phyloP scores from a whole-genome alignment of 371 early-diverging fungal species.

The Zychaea mexicana region DNA sequence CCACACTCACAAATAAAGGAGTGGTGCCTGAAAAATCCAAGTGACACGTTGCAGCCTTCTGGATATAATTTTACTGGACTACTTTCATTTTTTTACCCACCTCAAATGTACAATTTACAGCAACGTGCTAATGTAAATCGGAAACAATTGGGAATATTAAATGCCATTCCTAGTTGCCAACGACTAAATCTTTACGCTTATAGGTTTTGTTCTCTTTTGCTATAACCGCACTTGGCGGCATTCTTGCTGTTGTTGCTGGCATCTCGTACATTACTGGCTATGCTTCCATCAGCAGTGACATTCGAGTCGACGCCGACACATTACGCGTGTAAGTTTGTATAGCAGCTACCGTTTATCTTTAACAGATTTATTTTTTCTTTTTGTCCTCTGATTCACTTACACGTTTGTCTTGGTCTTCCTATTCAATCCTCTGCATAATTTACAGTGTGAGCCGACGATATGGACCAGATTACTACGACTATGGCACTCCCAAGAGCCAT shows the following conservation, averaged over 20 bases:
- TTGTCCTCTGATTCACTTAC: neutral
- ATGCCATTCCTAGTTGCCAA: neutral
- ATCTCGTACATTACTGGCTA: constrained; percentile 49
- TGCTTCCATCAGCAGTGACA: constrained; percentile 35
- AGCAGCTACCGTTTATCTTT: neutral
- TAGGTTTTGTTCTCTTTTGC: constrained; percentile 70
- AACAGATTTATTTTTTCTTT: neutral
- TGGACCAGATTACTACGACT: constrained; percentile 68
- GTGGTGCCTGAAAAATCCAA: neutral
- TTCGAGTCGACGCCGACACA: constrained; percentile 49
- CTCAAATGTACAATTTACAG: constrained; percentile 57
- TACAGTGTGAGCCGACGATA: constrained; percentile 57
- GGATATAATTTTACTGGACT: neutral
- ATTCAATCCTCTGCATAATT: no score
- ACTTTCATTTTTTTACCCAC: neutral
- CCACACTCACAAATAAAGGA: neutral
- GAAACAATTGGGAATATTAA: neutral
- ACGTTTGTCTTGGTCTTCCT: no score
- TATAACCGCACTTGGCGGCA: constrained; percentile 61
- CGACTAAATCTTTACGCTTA: neutral
- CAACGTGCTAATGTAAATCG: constrained; percentile 59
- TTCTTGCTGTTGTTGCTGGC: constrained; percentile 59
- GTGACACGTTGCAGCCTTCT: neutral
- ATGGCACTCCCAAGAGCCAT: constrained; percentile 62
- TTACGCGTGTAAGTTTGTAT: constrained; percentile 54